Evolutionary conservation across 1,284 basidiomycete species (phyloP), one percentile per base, ranked within the genome.

Genomic region (Boletus semigastroideus): DNA sequence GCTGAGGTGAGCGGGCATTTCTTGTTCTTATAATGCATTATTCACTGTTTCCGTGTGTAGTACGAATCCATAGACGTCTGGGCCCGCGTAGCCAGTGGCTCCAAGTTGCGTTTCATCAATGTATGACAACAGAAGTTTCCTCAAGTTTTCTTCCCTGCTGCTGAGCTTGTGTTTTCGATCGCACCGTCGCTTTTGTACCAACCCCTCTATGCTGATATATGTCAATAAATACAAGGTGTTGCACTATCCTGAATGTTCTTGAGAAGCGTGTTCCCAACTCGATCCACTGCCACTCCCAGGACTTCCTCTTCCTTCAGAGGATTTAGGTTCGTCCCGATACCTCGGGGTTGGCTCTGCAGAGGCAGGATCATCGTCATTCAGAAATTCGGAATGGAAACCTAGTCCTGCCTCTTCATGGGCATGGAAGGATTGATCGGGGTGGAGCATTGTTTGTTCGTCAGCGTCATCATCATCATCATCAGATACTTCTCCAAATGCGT

Each of bases 401-500:
- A 77, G 52, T n/a, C 63, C 68, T 1, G 48, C 46, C 11, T 59
- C 56, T 22, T 52, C 51, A 45, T 59, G 60, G 4, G 61, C 60
- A 37, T 62, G 56, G 5, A 62, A 44, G 16, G 65, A 48, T 48
- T 43, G 47, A 56, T 54, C 57, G 28, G 67, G 63, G 11, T 73
- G 72, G 48, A 90, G 69, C 38, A 76, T 75, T 5, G 83, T 83
- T 59, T 79, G 76, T 62, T 91, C 87, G 65, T 90, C 81, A 27
- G 76, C 85, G 51, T 89, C 84, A 34, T 80, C 86, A 54, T 89
- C 86, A 54, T 89, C 79, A 38, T 90, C 86, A 58, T 90, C 87
- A 25, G 83, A 87, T 30, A 85, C 78, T 67, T 93, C 91, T 19
- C 92, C 92, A 71, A 95, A 95, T 14, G 93, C 92, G 70, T 95